These are phyloP conservation scores for Pichia thaimueangensis DNA, from an alignment of 805 yeast species.

Conservation along the genomic window DNA sequence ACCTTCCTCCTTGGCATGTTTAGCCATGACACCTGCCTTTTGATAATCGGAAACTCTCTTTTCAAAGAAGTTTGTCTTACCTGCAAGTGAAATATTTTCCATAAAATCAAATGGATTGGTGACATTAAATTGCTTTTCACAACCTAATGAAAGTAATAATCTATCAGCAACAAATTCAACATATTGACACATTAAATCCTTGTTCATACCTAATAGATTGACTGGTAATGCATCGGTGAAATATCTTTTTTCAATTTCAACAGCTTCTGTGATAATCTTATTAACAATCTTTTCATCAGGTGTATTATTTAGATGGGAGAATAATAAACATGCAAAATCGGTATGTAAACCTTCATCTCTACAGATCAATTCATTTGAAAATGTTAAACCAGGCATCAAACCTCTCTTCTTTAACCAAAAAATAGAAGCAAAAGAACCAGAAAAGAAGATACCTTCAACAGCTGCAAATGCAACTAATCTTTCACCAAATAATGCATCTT, in stretches of 20 bases:
- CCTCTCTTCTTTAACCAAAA: conserved; percentile 99
- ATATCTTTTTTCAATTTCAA: conserved; percentile 86
- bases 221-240: conserved; percentile 94
- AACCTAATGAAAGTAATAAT: conserved; percentile 84
- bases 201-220: conserved; percentile 90
- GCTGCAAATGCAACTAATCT: conserved; percentile 98
- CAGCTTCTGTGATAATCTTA: conserved; percentile 91
- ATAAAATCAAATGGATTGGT: conserved; percentile 96
- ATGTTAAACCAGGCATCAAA: conserved; percentile 97
- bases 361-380: conserved; percentile 94
- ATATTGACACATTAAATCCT: conserved; percentile 91
- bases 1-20: conserved; percentile 36
- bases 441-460: conserved; percentile 97
- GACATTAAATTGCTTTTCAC: conserved; percentile 79
- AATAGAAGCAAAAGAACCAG: conserved; percentile 96
- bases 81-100: conserved; percentile 98
- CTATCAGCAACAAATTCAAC: conserved; percentile 98
- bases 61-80: conserved; percentile 98
- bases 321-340: conserved; percentile 93
- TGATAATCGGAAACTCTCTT: conserved; percentile 98
- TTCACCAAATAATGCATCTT: conserved; percentile 86
- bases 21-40: conserved; percentile 98
- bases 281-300: conserved; percentile 76
- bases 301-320: conserved; percentile 86
- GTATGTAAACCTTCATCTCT: conserved; percentile 99